Conservation (phyloP, 1,139 yeast species). For the Meyerozyma carpophila region DNA sequence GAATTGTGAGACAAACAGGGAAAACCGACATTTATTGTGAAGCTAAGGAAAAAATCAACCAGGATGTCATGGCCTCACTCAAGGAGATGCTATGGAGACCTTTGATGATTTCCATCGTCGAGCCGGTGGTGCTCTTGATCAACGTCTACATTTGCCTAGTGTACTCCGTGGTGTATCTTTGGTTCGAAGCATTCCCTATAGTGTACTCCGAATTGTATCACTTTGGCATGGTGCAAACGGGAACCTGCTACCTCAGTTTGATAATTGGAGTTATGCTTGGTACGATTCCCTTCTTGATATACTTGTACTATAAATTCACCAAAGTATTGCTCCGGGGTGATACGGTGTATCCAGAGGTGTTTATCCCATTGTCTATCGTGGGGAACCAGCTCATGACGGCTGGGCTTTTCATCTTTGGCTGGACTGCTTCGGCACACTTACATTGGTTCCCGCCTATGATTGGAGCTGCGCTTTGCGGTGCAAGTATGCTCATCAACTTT, state of each 20-base stretch:
- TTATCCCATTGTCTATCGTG: constrained; percentile 45
- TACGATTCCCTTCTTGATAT: constrained; percentile 6
- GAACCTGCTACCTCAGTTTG: constrained; percentile 8
- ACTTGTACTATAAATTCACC: constrained; percentile 6
- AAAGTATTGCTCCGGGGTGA: constrained; percentile 15
- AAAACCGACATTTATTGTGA: constrained; percentile 7
- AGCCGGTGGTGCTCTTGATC: constrained; percentile 11
- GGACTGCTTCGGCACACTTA: constrained; percentile 22
- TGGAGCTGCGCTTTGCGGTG: constrained; percentile 23
- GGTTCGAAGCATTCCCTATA: constrained; percentile 13
- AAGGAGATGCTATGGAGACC: constrained; percentile 11
- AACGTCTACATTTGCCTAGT: constrained; percentile 11
- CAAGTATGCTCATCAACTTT: constrained; percentile 27
- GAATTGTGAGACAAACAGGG: constrained; percentile 9
- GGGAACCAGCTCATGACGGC: constrained; percentile 26
- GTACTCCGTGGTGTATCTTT: constrained; percentile 11
- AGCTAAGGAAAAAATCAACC: constrained; percentile 2
- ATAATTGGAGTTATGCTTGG: constrained; percentile 9
- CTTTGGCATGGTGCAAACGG: constrained; percentile 9
- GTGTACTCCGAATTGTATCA: constrained; percentile 7
- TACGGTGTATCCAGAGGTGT: constrained; percentile 51
- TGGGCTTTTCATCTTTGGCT: constrained; percentile 28
- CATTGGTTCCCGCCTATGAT: constrained; percentile 31
- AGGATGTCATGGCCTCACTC: constrained; percentile 5
- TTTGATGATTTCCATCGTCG: constrained; percentile 8